Evolutionary conservation across 1,139 yeast genomes (phyloP), one percentile per base, ranked within the genome.

Genomic region (Debaryomyces subglobosus): DNA sequence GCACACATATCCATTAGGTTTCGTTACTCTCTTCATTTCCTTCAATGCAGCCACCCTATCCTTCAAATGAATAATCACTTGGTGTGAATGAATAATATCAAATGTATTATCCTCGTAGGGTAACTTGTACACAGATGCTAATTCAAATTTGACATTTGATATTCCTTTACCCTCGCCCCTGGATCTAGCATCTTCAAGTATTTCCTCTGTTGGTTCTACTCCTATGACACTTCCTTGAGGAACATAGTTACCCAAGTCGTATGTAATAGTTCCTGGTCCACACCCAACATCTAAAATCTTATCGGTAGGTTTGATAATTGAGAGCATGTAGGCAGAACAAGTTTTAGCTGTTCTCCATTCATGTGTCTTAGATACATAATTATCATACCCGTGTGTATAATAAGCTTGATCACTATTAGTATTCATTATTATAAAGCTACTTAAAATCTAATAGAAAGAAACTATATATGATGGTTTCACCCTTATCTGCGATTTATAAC

Each of bases 241-340:
- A 6, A 69, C 55, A 49, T 68, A 65, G 38, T 57, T 52, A n/a
- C 71, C 74, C 36, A 71, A 53, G 48, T 69, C 77, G 15, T 62
- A 49, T 10, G 74, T 69, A 43, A 73, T 73, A 16, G 77, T 60
- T 0, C 76, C 78, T 2, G 78, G 78, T 0, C 78, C 78, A 51
- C 71, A 68, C 1, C 79, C 79, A 13, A 72, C 72, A 52, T 74
- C 78, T 18, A 73, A 62, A n/a, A 72, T 58, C 36, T 56, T 53
- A 44, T 58, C 57, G 35, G 59, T 55, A 5, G 65, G 60, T 48
- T 65, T 58, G 41, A 73, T 48, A 27, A 63, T 58, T 2, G 69
- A 67, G 18, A 69, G 50, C 43, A 69, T 47, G 51, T 61, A 71
- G 2, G 56, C 59, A 5, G 66, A 58, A 3, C 71, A 65, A 50